These are phyloP conservation scores for Trichopus zeylanicus DNA, from an alignment of 116 monocot genomes.

Conservation along the genomic window DNA sequence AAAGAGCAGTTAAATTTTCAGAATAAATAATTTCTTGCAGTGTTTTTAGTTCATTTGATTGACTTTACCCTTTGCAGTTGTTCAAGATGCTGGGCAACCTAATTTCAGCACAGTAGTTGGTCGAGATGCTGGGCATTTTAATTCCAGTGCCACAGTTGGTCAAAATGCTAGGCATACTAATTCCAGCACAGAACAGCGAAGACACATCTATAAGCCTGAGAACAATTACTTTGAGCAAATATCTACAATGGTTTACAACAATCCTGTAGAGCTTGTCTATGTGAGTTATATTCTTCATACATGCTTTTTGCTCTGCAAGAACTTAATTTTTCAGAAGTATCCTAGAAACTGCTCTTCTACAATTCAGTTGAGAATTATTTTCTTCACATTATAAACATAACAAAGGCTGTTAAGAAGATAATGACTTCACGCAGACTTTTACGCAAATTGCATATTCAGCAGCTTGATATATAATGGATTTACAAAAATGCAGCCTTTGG, in stretches of 20 bases:
- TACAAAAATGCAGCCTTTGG: too few relatives aligned
- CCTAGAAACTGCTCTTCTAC: too few relatives aligned
- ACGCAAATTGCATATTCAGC: too few relatives aligned
- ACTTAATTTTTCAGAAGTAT: too few relatives aligned
- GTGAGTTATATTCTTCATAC: constrained; percentile 16
- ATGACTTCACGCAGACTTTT: too few relatives aligned
- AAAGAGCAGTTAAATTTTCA: not conserved
- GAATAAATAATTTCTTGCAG: not conserved
- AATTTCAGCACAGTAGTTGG: too few relatives aligned
- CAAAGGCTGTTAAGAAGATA: too few relatives aligned
- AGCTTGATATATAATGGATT: too few relatives aligned
- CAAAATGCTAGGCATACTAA: not conserved
- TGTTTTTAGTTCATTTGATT: not conserved
- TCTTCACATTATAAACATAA: too few relatives aligned
- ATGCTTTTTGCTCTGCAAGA: not conserved
- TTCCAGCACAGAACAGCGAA: constrained; percentile 5
- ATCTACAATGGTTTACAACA: constrained; percentile 5
- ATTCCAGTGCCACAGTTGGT: too few relatives aligned
- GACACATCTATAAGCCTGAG: constrained; percentile 16
- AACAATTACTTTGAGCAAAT: constrained; percentile 3
- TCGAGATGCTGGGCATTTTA: too few relatives aligned
- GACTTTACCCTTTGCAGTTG: not conserved
- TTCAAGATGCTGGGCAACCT: constrained; percentile 6
- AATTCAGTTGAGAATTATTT: too few relatives aligned
- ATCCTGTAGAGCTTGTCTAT: constrained; percentile 10